Base-by-base conservation (phyloP, 306 rosid species). In the Hippophae rhamnoides region DNA sequence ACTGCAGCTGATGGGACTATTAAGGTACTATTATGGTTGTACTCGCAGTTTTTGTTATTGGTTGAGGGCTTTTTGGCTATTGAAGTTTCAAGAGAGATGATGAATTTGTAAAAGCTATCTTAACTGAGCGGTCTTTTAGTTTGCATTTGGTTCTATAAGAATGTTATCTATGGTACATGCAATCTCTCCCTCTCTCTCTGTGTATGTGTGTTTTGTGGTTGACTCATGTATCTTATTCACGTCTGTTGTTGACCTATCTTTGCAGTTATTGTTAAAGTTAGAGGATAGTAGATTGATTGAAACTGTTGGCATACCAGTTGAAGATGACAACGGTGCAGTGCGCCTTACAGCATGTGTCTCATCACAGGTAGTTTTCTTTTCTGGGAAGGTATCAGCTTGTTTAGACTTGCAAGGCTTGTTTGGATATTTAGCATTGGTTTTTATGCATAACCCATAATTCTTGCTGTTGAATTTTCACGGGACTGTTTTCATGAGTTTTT, bases 261-360 rank as follows among this genome's bases (percentile, higher is more conserved):
- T 78, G 82, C 89, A 92, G 98, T 67, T 92, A 64, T 72, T 92
- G 80, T 56, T 92, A 25, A 87, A 92, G 79, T 83, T 92, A 84
- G 89, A 87, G 48, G 98, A 92, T 68, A 87, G 78, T 65, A 86
- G 98, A 70, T 73, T 92, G 84, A 73, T 92, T 66, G 98, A 92
- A 74, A 87, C 98, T 43, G 98, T 92, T 53, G 98, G 98, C 56
- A 92, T 92, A 78, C 98, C 96, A 2, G 93, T 80, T 72, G 71
- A 69, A 64, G 93, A 73, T 41, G 76, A 69, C 10, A 82, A 73
- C 51, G 79, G 75, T 62, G 68, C 83, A 64, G 70, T 56, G 69
- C 95, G 98, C 60, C 95, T 92, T 52, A 92, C 98, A 14, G 98
- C 98, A n/a, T 92, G 98, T 55, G 79, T 92, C 59, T 92, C 98